Evolutionary conservation across 495 filamentous ascomycete species (phyloP).

Genomic region (Astrothelium subdiscretum): DNA sequence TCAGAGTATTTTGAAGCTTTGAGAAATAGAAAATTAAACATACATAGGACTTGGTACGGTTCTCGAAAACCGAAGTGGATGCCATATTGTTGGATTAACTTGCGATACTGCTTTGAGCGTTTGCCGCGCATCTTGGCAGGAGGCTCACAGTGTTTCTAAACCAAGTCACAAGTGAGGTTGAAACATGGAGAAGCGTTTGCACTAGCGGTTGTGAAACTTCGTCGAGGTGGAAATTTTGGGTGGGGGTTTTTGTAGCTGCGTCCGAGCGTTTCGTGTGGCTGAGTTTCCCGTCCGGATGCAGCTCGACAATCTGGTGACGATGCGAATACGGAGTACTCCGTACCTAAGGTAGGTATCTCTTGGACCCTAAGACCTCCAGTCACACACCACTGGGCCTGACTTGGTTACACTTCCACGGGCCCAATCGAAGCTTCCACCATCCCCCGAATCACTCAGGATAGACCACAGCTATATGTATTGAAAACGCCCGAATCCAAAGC

Average conservation of each 20-base stretch:
- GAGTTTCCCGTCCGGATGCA: not conserved
- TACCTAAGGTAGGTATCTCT: no score
- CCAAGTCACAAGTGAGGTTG: not conserved
- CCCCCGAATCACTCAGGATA: no score
- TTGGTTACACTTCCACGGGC: not conserved
- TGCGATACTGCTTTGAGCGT: constrained; percentile 87
- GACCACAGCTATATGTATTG: not conserved
- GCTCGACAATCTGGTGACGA: not conserved
- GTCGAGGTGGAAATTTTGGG: not conserved
- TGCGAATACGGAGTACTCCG: not conserved
- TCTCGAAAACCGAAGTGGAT: constrained; percentile 76
- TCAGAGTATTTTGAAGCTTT: no score
- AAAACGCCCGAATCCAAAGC: not conserved
- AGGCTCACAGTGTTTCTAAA: not conserved
- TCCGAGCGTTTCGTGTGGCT: no score
- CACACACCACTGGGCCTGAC: not conserved
- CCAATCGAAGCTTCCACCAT: not conserved
- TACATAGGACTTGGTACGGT: constrained; percentile 73
- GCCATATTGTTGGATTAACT: constrained; percentile 88
- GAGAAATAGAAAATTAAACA: not conserved
- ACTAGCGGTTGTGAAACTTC: not conserved
- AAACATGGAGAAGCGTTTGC: not conserved
- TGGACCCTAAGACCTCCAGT: no score
- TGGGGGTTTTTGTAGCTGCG: no score
- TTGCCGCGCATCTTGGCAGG: constrained; percentile 67